Percentiles rank a stretch among this genome's conserved stretches.
These are phyloP conservation scores for Aspergillus carbonarius DNA, from an alignment of 2,329 filamentous ascomycete species.

Conservation along the genomic window DNA sequence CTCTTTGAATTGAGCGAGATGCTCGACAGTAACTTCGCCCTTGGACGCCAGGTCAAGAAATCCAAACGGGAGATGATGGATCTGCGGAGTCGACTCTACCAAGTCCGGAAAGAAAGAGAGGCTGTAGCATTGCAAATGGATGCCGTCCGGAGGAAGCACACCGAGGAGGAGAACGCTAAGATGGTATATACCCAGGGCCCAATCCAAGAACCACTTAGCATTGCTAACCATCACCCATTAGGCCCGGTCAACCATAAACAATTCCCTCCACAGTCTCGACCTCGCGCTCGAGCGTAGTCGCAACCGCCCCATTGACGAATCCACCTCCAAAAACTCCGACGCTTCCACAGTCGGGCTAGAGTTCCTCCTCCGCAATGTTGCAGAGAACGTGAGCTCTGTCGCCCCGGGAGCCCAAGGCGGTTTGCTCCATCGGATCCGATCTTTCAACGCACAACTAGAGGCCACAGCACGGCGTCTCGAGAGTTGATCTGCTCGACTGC, in stretches of 20 bases:
- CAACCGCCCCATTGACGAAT: constrained; percentile 17
- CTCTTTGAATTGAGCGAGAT: constrained; percentile 54
- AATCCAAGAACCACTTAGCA: neutral
- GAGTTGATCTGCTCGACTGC: constrained; percentile 12
- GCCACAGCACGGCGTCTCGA: constrained; percentile 30
- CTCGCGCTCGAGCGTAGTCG: constrained; percentile 42
- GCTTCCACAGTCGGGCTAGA: constrained; percentile 39
- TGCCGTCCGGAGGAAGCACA: constrained; percentile 45
- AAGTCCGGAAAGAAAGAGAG: constrained; percentile 50
- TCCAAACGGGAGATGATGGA: constrained; percentile 47
- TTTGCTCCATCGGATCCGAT: constrained; percentile 40
- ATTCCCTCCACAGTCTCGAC: constrained; percentile 44
- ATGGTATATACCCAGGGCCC: constrained; percentile 27
- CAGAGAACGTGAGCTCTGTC: constrained; percentile 41
- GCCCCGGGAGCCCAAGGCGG: constrained; percentile 42
- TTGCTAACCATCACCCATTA: constrained; percentile 13
- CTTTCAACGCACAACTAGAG: constrained; percentile 47
- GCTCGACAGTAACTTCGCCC: constrained; percentile 50
- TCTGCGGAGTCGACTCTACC: constrained; percentile 49
- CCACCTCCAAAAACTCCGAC: constrained; percentile 12
- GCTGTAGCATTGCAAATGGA: constrained; percentile 52
- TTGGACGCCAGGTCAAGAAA: constrained; percentile 46
- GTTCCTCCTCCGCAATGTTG: constrained; percentile 44
- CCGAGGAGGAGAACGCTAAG: constrained; percentile 38
- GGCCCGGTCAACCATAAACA: constrained; percentile 43